These are phyloP conservation scores for Paramarasmius palmivorus DNA, from an alignment of 1,284 basidiomycete genomes.

Conservation along the genomic window DNA sequence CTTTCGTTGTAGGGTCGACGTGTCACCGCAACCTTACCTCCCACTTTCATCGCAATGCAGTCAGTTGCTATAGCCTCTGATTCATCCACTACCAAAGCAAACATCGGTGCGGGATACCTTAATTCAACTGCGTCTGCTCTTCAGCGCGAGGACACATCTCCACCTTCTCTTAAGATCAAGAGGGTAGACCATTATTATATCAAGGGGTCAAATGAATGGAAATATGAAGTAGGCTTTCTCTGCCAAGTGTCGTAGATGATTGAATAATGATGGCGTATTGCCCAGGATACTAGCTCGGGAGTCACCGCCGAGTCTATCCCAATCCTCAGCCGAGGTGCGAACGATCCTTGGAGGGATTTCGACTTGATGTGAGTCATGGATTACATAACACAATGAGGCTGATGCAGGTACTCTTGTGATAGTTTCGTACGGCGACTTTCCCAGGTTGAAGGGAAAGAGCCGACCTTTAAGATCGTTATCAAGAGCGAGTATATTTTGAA, in stretches of 20 bases:
- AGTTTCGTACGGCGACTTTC: conserved; percentile 51
- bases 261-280: not conserved
- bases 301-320: conserved; percentile 46
- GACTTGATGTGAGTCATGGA: conserved; percentile 44
- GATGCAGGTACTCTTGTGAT: not conserved
- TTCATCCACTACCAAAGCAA: too few relatives aligned
- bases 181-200: conserved; percentile 59
- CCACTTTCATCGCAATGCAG: conserved; percentile 23
- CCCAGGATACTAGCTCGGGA: conserved; percentile 49
- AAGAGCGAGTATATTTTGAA: too few relatives aligned
- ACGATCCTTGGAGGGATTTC: conserved; percentile 55
- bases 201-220: conserved; percentile 53
- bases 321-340: conserved; percentile 33
- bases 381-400: not conserved
- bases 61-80: conserved; percentile 32
- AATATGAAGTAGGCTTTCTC: conserved; percentile 43
- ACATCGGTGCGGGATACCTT: conserved; percentile 19
- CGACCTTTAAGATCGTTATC: too few relatives aligned
- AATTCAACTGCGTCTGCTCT: conserved; percentile 35
- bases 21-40: not conserved
- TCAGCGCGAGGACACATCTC: conserved; percentile 32
- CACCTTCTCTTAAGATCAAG: conserved; percentile 53
- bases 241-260: not conserved
- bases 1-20: too few relatives aligned
- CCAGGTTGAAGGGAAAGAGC: conserved; percentile 33